Evolutionary conservation across 345 rosid species (phyloP).

Genomic region (Linum lewisii): DNA sequence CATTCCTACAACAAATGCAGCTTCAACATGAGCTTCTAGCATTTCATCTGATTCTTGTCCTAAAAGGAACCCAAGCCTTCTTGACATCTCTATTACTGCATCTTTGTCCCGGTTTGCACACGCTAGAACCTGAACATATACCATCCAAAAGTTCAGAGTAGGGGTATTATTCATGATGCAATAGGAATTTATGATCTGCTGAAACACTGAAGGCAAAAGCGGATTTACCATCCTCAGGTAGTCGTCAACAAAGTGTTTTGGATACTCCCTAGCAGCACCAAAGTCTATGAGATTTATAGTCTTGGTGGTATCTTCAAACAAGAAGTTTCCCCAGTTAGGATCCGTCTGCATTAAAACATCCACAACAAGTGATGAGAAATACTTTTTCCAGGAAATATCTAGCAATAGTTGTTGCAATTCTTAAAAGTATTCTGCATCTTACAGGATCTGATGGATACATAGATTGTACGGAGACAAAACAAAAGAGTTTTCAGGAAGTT

Average conservation of each 20-base stretch:
- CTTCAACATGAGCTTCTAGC: slow-evolving; percentile 87
- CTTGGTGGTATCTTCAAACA: slow-evolving; percentile 54
- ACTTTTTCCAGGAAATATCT: background rate
- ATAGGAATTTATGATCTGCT: background rate
- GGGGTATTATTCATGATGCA: background rate
- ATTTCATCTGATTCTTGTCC: slow-evolving; percentile 75
- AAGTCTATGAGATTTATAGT: slow-evolving; percentile 84
- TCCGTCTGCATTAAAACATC: slow-evolving; percentile 34
- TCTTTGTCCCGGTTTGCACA: slow-evolving; percentile 70
- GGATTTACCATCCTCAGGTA: slow-evolving; percentile 70
- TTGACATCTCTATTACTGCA: slow-evolving; percentile 69
- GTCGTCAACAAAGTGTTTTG: slow-evolving; percentile 76
- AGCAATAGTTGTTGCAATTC: background rate
- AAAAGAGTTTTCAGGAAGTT: no score
- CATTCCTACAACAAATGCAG: slow-evolving; percentile 78
- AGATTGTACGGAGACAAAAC: no score
- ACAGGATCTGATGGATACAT: no score
- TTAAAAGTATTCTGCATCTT: no score
- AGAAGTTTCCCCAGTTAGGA: slow-evolving; percentile 96
- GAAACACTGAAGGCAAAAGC: background rate
- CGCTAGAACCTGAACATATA: slow-evolving; percentile 54
- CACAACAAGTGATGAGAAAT: no score
- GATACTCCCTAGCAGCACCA: slow-evolving; percentile 94
- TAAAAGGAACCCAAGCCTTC: slow-evolving; percentile 75
- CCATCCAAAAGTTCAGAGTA: slow-evolving; percentile 9